Evolutionary conservation across 441 rosid genomes (phyloP), one percentile per base, ranked within the genome.

Genomic region (Pelargonium australe): DNA sequence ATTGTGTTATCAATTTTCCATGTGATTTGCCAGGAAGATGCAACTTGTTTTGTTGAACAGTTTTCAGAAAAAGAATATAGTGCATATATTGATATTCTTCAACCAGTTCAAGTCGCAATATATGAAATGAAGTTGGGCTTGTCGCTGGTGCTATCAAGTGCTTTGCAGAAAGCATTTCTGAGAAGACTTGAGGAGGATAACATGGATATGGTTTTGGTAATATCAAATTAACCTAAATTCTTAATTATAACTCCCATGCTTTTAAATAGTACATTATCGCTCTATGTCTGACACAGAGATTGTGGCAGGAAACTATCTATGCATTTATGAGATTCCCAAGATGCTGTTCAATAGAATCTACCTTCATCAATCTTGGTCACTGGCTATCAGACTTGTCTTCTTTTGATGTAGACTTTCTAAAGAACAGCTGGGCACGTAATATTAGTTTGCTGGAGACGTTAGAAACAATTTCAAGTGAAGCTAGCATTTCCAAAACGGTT

Each of bases 81-180:
- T 5, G 96, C 88, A 47, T 92, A 87, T 73, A 68, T 76, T 74
- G 99, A 95, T 80, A 69, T 92, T 72, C 82, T 83, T 69, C 97
- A 87, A 75, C 99, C 99, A 76, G 75, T 92, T 80, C 99, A 90
- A 84, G 98, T 95, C 70, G 92, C 98, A 41, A 80, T 90, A 28
- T 95, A 89, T 49, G 96, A 95, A 83, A 92, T 95, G 87, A 95
- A 95, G 76, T 71, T 92, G 74, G 99, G 98, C 63, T 73, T 92
- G 65, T 85, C 96, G 20, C 80, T 95, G 64, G 77, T 89, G 75
- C 72, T 87, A 40, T 83, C 90, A 70, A 84, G 82, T 74, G 73
- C 75, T 65, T 62, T 85, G 69, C 80, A 80, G 75, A 80, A 80
- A 61, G 79, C 70, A 23, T 60, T 79, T 63, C 82, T 82, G 67